Conservation (phyloP, 148 eudicot species). For the Agrostemma githago region DNA sequence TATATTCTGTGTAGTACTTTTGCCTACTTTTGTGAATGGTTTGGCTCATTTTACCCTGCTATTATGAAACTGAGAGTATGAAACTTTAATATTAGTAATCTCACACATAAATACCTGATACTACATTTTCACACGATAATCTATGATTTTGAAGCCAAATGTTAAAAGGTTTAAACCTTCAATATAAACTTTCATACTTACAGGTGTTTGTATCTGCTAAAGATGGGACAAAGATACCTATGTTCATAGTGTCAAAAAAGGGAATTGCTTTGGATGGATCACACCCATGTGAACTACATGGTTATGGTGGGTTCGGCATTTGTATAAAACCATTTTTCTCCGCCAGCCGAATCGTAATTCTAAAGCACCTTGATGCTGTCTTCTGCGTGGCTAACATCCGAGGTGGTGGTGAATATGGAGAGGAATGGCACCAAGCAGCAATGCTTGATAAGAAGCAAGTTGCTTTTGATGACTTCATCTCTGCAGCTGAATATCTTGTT, state of each 20-base stretch:
- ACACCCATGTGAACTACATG: slow-evolving; percentile 82
- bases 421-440: slow-evolving; percentile 95
- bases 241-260: slow-evolving; percentile 77
- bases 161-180: slow-evolving; percentile 5
- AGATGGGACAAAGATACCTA: slow-evolving; percentile 76
- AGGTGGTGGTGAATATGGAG: slow-evolving; percentile 99
- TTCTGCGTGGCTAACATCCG: slow-evolving; percentile 86
- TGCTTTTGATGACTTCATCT: slow-evolving; percentile 81
- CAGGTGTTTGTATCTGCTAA: slow-evolving; percentile 81
- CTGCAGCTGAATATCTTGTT: slow-evolving; percentile 78
- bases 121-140: not conserved
- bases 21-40: not conserved
- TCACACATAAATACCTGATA: not conserved
- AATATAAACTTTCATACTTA: slow-evolving; percentile 4
- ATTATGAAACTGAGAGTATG: not conserved
- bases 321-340: slow-evolving; percentile 76
- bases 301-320: slow-evolving; percentile 87
- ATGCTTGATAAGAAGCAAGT: slow-evolving; percentile 68
- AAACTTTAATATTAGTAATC: not conserved
- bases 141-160: not conserved
- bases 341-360: slow-evolving; percentile 51
- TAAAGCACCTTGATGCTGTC: slow-evolving; percentile 62
- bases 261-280: slow-evolving; percentile 71
- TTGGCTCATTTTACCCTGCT: not conserved
- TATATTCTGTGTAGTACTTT: not conserved